These are phyloP conservation scores for Nakaseomyces glabratus DNA, from an alignment of 1,139 yeast species.

Conservation along the genomic window DNA sequence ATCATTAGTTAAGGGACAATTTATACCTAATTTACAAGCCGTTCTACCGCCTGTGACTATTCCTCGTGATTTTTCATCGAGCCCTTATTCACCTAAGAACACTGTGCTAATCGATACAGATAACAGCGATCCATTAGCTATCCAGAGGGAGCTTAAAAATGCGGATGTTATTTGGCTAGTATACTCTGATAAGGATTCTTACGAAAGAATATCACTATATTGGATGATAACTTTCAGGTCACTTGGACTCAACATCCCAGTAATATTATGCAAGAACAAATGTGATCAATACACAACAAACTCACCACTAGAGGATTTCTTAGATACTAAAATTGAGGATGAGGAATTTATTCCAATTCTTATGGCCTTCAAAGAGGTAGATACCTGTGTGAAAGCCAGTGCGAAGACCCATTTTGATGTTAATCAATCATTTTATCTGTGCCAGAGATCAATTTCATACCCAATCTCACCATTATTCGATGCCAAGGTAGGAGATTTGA, in stretches of 20 bases:
- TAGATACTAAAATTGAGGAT: slow-evolving; percentile 30
- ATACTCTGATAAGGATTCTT: slow-evolving; percentile 87
- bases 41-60: slow-evolving; percentile 78
- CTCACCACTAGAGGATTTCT: slow-evolving; percentile 20
- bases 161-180: slow-evolving; percentile 93
- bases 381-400: slow-evolving; percentile 80
- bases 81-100: slow-evolving; percentile 52
- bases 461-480: slow-evolving; percentile 93
- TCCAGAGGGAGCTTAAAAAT: slow-evolving; percentile 67
- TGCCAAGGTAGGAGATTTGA: slow-evolving; percentile 76
- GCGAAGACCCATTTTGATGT: slow-evolving; percentile 75
- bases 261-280: slow-evolving; percentile 84
- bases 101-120: slow-evolving; percentile 76
- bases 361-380: slow-evolving; percentile 88
- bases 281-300: slow-evolving; percentile 40
- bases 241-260: slow-evolving; percentile 84
- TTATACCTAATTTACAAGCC: slow-evolving; percentile 63
- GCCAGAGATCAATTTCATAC: slow-evolving; percentile 85
- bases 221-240: slow-evolving; percentile 94
- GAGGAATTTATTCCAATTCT: slow-evolving; percentile 82
- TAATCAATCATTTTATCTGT: slow-evolving; percentile 80
- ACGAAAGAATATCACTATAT: slow-evolving; percentile 79
- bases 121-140: slow-evolving; percentile 48
- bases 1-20: slow-evolving; percentile 69
- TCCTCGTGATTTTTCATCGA: slow-evolving; percentile 52